A percentile compares a stretch with the other conserved stretches of the same genome.
Conservation (phyloP, 2,329 filamentous ascomycete species). For the Penicillium glabrum region DNA sequence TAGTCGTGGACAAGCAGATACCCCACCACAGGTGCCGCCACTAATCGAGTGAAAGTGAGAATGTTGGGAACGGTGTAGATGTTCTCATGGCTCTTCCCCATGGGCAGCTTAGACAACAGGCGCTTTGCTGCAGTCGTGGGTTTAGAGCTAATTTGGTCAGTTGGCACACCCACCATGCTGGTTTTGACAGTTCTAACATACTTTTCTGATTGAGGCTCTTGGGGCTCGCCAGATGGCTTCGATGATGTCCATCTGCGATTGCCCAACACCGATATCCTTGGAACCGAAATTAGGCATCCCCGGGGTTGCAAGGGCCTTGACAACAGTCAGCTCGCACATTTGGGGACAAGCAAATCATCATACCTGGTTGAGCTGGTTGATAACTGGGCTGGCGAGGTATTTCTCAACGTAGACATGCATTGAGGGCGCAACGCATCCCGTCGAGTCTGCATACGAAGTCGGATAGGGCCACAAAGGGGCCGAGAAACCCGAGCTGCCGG, state of each 20-base stretch:
- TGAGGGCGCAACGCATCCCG: neutral
- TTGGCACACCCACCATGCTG: neutral
- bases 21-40: slow-evolving; percentile 80
- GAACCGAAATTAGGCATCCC: neutral
- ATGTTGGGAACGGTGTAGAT: slow-evolving; percentile 97
- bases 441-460: slow-evolving; percentile 2
- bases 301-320: slow-evolving; percentile 5
- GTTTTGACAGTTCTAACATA: neutral
- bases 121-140: slow-evolving; percentile 25
- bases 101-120: slow-evolving; percentile 33
- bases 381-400: neutral
- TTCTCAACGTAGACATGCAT: slow-evolving; percentile 13
- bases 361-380: slow-evolving; percentile 17
- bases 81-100: slow-evolving; percentile 66
- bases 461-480: neutral
- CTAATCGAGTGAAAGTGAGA: slow-evolving; percentile 80
- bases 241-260: slow-evolving; percentile 25
- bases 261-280: slow-evolving; percentile 5
- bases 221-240: slow-evolving; percentile 21
- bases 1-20: slow-evolving; percentile 85
- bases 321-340: neutral
- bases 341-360: neutral
- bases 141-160: slow-evolving; percentile 12
- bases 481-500: slow-evolving; percentile 7
- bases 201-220: slow-evolving; percentile 13